Evolutionary conservation across 208 protist species (phyloP).

Genomic region (Trichomonas tenax): DNA sequence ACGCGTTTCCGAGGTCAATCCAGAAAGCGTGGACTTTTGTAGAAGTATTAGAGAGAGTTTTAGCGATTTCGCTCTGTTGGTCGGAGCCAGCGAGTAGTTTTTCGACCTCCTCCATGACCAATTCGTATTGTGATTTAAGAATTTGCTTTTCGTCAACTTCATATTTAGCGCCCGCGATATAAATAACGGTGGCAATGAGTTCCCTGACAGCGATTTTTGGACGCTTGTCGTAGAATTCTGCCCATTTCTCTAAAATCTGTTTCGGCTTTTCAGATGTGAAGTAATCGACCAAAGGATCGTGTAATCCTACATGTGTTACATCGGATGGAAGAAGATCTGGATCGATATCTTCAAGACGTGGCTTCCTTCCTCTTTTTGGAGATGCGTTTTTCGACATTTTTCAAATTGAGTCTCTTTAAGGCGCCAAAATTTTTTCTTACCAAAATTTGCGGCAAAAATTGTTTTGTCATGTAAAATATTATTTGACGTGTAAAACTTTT

Average conservation of each 20-base stretch:
- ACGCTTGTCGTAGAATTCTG: not conserved
- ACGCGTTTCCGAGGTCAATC: not conserved
- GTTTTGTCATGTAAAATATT: too few species aligned
- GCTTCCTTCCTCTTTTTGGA: not conserved
- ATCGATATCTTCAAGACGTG: not conserved
- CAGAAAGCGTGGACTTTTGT: not conserved
- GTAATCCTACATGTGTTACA: not conserved
- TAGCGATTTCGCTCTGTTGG: not conserved
- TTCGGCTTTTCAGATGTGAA: not conserved
- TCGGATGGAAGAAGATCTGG: not conserved
- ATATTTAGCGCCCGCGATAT: not conserved
- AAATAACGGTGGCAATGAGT: not conserved
- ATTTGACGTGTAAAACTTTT: too few species aligned
- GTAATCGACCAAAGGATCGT: not conserved
- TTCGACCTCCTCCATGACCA: not conserved
- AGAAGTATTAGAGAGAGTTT: not conserved
- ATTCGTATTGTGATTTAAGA: not conserved
- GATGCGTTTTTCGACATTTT: not conserved
- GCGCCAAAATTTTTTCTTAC: not conserved
- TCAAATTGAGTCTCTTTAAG: not conserved
- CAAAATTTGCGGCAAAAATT: too few species aligned
- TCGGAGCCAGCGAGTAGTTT: not conserved
- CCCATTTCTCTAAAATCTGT: not conserved
- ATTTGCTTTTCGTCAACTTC: not conserved
- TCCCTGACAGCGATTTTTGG: not conserved